Conservation (phyloP, 2,329 filamentous ascomycete species). For the Hypoxylon sp. region DNA sequence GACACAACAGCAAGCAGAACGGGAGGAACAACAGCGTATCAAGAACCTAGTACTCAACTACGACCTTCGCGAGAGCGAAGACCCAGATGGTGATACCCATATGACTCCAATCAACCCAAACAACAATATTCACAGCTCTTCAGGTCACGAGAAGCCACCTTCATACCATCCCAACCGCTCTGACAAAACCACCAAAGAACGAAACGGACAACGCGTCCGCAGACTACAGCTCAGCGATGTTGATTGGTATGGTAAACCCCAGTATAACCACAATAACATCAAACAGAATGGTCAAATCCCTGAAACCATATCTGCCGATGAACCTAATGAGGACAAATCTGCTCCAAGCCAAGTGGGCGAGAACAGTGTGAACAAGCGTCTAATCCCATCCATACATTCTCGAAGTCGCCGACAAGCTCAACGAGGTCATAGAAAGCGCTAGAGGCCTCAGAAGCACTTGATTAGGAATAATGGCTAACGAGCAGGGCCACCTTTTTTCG, state of each 20-base stretch:
- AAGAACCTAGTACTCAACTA: constrained; percentile 98
- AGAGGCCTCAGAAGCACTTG: constrained; percentile 2
- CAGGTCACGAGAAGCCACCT: constrained; percentile 60
- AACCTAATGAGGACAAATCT: constrained; percentile 25
- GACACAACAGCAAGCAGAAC: constrained; percentile 91
- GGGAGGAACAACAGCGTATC: constrained; percentile 97
- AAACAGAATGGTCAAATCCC: constrained; percentile 13
- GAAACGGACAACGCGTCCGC: constrained; percentile 80
- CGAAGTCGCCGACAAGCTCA: constrained; percentile 11
- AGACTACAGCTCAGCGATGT: constrained; percentile 96
- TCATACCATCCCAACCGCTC: constrained; percentile 63
- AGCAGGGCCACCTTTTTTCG: constrained; percentile 15
- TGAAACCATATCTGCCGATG: constrained; percentile 19
- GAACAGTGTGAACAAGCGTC: constrained; percentile 34
- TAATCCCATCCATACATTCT: constrained; percentile 10
- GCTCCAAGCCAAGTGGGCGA: constrained; percentile 30
- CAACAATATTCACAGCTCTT: constrained; percentile 59
- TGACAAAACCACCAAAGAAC: constrained; percentile 67
- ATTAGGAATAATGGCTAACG: constrained; percentile 24
- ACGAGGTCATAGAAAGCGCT: constrained; percentile 21
- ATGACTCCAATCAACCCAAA: constrained; percentile 54
- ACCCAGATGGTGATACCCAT: constrained; percentile 75
- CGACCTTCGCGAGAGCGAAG: constrained; percentile 85
- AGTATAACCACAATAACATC: constrained; percentile 28
- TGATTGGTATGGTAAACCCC: constrained; percentile 78